phyloP scores from a whole-genome alignment of 2,329 filamentous ascomycete species.

The Acarospora socialis region DNA sequence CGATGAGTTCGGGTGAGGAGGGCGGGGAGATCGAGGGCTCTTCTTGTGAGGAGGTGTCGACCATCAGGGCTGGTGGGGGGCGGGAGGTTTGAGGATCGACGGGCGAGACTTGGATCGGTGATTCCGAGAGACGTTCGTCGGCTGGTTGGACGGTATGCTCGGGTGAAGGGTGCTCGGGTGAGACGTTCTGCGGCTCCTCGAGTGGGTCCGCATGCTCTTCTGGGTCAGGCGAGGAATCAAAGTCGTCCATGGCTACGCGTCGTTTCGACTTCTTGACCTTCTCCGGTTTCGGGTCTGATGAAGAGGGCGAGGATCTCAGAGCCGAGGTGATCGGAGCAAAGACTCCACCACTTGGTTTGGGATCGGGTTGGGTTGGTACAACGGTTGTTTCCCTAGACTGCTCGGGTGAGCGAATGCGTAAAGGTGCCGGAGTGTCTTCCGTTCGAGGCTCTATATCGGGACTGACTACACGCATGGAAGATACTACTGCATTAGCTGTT shows the following conservation, averaged over 20 bases:
- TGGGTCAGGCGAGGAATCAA: conserved; percentile 43
- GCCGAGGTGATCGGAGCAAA: conserved; percentile 27
- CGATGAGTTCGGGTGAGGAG: conserved; percentile 40
- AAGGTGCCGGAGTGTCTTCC: too few species aligned
- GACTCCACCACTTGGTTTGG: neutral
- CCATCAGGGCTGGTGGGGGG: conserved; percentile 50
- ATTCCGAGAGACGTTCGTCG: conserved; percentile 47
- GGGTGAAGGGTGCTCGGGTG: conserved; percentile 17
- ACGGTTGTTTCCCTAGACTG: too few species aligned
- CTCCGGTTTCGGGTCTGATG: conserved; percentile 37
- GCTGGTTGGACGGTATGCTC: conserved; percentile 16
- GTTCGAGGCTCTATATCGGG: too few species aligned
- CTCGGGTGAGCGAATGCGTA: too few species aligned
- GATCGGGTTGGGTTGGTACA: too few species aligned
- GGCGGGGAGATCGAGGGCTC: conserved; percentile 49
- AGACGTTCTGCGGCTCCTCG: conserved; percentile 17
- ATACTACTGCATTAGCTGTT: too few species aligned
- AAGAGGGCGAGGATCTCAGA: conserved; percentile 26
- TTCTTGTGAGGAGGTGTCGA: conserved; percentile 58
- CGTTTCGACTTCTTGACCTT: conserved; percentile 46
- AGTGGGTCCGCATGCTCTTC: conserved; percentile 27
- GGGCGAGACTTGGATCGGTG: conserved; percentile 52
- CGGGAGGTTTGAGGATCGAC: conserved; percentile 27
- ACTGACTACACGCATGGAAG: too few species aligned
- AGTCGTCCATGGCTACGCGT: conserved; percentile 55